These are phyloP conservation scores for Lipomyces chichibuensis DNA, from an alignment of 805 yeast genomes.

Conservation along the genomic window DNA sequence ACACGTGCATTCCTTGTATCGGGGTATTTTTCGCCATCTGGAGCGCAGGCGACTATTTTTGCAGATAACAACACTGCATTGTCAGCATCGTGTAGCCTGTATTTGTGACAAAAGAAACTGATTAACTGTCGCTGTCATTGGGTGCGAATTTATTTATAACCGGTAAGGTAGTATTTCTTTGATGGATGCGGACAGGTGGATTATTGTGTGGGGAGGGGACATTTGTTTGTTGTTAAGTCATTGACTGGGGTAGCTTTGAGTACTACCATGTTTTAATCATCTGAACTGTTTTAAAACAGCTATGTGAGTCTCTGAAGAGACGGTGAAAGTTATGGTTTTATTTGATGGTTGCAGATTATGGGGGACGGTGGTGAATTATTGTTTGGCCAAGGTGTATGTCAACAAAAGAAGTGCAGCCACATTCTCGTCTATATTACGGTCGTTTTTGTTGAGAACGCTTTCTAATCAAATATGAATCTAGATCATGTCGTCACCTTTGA, in stretches of 20 bases:
- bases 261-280: no score
- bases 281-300: no score
- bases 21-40: neutral
- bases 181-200: neutral
- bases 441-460: neutral
- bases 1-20: neutral
- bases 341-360: no score
- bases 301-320: no score
- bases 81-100: neutral
- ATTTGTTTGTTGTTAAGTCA: no score
- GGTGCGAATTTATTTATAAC: neutral
- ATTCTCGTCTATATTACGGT: neutral
- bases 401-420: neutral
- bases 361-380: neutral
- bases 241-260: no score
- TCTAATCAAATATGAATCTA: neutral
- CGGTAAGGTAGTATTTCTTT: neutral
- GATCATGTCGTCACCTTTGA: slow-evolving; percentile 32
- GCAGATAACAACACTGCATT: neutral
- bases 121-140: neutral
- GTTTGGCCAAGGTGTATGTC: neutral
- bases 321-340: no score
- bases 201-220: neutral
- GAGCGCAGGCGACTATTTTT: neutral
- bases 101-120: neutral